Evolutionary conservation across 805 yeast genomes (phyloP), one percentile per base, ranked within the genome.

Genomic region (Spathaspora boniae): DNA sequence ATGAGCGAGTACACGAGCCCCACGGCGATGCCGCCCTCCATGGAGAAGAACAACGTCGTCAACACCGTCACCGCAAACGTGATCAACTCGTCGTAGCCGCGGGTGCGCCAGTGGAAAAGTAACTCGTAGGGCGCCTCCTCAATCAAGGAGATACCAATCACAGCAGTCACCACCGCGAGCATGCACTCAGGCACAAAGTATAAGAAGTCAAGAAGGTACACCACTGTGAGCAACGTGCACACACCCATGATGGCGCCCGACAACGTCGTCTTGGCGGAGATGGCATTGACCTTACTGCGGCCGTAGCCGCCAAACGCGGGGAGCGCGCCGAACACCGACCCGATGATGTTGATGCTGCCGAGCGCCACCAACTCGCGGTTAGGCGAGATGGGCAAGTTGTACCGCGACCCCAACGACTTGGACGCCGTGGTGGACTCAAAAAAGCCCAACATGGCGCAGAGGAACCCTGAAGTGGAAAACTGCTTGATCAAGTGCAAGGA

Each of bases 301-400:
- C 96, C 98, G 53, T 89, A 91, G 0, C 98, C 98, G 7, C 98
- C 98, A 68, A 89, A 89, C 0, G 95, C 78, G 0, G 98, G 97
- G 11, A 91, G 63, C 0, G 88, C 83, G 2, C 76, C 77, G 28
- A 86, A 83, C 36, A 78, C 55, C 3, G 86, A 73, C 0, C 80
- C 80, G 0, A 72, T 60, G 2, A 87, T 41, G 47, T 89, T 91
- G 37, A 83, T 77, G 9, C 74, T 60, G 1, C 98, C 98, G 20
- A 91, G 65, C 0, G 97, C 97, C 4, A 93, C 89, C 27, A 91
- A 63, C 54, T 91, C 98, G 41, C 97, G 74, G 56, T 93, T 89
- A 12, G 94, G 77, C 0, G 95, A 85, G 8, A 88, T 75, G 0
- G 86, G 81, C 23, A 75, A 53, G 43, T 85, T 82, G 43, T 77